Conservation (phyloP, 2,329 filamentous ascomycete genomes). For the Pestalotiopsis sp. region DNA sequence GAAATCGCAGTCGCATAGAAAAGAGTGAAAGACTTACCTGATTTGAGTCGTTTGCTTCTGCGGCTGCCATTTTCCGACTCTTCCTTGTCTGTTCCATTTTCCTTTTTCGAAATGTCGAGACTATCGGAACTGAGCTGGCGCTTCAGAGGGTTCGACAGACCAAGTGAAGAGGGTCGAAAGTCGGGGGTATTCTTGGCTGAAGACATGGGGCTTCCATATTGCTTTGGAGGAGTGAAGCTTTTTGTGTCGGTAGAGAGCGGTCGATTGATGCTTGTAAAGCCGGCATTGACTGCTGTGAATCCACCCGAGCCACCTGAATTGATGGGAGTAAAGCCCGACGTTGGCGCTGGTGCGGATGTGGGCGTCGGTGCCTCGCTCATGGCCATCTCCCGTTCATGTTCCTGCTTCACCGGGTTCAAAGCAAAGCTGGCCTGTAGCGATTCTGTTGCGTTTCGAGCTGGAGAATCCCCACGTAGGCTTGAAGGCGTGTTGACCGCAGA, state of each 20-base stretch:
- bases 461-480: constrained; percentile 66
- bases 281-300: constrained; percentile 74
- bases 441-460: constrained; percentile 61
- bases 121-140: constrained; percentile 71
- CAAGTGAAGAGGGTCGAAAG: constrained; percentile 57
- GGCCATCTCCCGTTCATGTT: constrained; percentile 49
- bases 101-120: constrained; percentile 50
- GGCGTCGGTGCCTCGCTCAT: constrained; percentile 47
- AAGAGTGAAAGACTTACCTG: constrained; percentile 57
- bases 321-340: constrained; percentile 62
- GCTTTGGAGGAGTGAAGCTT: constrained; percentile 64
- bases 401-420: constrained; percentile 43
- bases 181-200: constrained; percentile 69
- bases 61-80: constrained; percentile 71
- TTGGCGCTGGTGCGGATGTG: constrained; percentile 28
- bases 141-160: constrained; percentile 69
- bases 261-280: constrained; percentile 71
- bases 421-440: constrained; percentile 50
- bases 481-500: constrained; percentile 63
- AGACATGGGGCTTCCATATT: constrained; percentile 62
- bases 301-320: constrained; percentile 62
- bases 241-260: constrained; percentile 50
- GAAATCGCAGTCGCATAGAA: background rate
- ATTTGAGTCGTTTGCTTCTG: constrained; percentile 91
- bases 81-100: constrained; percentile 51